phyloP scores from a whole-genome alignment of 176 grass and related monocot genomes.

The Luzula sylvatica region DNA sequence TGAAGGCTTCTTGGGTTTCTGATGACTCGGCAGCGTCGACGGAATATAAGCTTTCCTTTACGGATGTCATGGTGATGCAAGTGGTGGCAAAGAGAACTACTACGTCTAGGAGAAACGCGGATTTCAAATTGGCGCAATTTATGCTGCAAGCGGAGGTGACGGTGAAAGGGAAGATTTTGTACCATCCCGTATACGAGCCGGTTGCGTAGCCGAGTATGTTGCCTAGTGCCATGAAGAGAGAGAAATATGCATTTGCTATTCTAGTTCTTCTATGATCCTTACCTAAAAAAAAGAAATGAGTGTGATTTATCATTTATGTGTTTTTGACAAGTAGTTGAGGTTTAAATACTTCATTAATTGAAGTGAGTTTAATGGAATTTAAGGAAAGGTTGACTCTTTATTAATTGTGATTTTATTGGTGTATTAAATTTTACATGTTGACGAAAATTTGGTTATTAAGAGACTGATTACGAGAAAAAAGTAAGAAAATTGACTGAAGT shows the following conservation, averaged over 20 bases:
- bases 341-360: too few species aligned
- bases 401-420: too few species aligned
- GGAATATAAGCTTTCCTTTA: slow-evolving; percentile 36
- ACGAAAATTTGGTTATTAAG: too few species aligned
- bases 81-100: slow-evolving; percentile 58
- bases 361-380: too few species aligned
- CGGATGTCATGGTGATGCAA: slow-evolving; percentile 47
- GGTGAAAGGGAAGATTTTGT: slow-evolving; percentile 66
- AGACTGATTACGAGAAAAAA: too few species aligned
- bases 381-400: too few species aligned
- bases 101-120: slow-evolving; percentile 72
- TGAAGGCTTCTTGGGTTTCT: slow-evolving; percentile 59
- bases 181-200: slow-evolving; percentile 74
- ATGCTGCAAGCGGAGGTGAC: slow-evolving; percentile 52
- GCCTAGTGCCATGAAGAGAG: slow-evolving; percentile 92
- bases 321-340: too few species aligned
- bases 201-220: slow-evolving; percentile 84
- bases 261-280: slow-evolving; percentile 75
- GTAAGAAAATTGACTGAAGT: too few species aligned
- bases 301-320: too few species aligned
- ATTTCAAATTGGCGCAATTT: slow-evolving; percentile 90
- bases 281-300: slow-evolving; percentile 28
- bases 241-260: slow-evolving; percentile 97
- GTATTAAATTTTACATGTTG: too few species aligned
- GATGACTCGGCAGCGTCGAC: slow-evolving; percentile 23